Evolutionary conservation across 495 filamentous ascomycete genomes (phyloP), one percentile per base, ranked within the genome.

Genomic region (Lepraria neglecta): DNA sequence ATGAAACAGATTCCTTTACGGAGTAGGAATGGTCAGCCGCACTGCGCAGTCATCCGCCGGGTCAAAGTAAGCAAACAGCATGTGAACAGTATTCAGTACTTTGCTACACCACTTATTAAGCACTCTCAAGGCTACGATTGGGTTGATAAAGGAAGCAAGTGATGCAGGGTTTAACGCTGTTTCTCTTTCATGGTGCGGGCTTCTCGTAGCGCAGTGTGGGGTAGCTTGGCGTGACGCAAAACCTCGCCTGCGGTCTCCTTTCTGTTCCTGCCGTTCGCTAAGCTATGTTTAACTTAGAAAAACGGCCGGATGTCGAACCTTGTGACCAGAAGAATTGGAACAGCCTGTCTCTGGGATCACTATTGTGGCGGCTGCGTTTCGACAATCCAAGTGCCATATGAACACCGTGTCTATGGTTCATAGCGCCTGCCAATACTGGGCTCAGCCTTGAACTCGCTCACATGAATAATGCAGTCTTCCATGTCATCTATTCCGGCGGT

Each of bases 1-100:
- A 60, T 40, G 47, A 28, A n/a, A 53, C 38, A 43, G 15, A 45
- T 44, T 35, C 11, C 4, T 1, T 44, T 28, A 56, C 35, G 4
- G 35, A 38, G 35, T 30, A 60, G 47, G 17, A 14, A 44, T 43
- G 58, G 58, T 60, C 58, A 60, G 48, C 58, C 51, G 51, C 51
- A 54, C 51, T 52, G 28, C 24, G 9, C 21, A 28, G 47, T 60
- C 30, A 42, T 31, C 45, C 46, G 57, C 38, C 43, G 38, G 31
- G 48, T 44, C 43, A 10, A 14, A 31, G 17, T 45, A 50, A 17
- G 10, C 2, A 46, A 45, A 30, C 35, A 9, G 35, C 35, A 43
- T 44, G 54, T 24, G 21, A 40, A 30, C 14, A 31, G 9, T 35
- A 19, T 28, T 35, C 31, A n/a, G 6, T 24, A 12, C 27, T 1